phyloP scores from a whole-genome alignment of 345 rosid species.

The Camelina laxa region DNA sequence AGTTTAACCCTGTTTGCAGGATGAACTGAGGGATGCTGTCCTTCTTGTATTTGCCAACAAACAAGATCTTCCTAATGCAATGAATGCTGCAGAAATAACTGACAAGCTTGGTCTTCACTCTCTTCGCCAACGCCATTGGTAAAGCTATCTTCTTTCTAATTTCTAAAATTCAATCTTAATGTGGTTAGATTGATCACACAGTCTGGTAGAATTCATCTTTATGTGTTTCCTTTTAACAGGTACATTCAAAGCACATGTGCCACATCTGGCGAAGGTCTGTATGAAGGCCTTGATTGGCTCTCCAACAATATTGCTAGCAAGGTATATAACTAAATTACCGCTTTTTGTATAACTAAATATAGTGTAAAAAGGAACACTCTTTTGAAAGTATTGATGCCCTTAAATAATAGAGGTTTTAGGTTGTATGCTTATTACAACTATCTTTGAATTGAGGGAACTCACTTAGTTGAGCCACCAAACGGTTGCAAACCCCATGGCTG shows the following conservation, averaged over 20 bases:
- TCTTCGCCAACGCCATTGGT: conserved; percentile 94
- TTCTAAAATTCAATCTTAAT: neutral
- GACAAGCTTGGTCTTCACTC: conserved; percentile 96
- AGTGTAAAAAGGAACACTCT: conserved; percentile 5
- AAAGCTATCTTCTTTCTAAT: conserved; percentile 39
- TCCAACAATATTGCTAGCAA: conserved; percentile 76
- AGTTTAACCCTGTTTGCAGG: conserved; percentile 45
- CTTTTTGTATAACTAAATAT: conserved; percentile 10
- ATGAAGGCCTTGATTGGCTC: conserved; percentile 88
- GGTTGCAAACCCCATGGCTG: conserved; percentile 1
- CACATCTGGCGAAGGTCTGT: conserved; percentile 82
- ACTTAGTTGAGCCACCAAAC: neutral
- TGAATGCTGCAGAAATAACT: conserved; percentile 95
- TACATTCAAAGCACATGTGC: conserved; percentile 89
- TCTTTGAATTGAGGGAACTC: neutral
- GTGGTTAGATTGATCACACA: conserved; percentile 17
- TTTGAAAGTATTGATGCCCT: neutral
- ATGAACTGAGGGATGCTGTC: conserved; percentile 87
- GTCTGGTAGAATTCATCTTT: neutral
- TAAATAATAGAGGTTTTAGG: neutral
- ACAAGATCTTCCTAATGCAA: conserved; percentile 94
- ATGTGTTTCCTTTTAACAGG: conserved; percentile 47
- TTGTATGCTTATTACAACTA: conserved; percentile 2
- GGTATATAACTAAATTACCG: conserved; percentile 37
- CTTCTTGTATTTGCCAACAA: conserved; percentile 93